Evolutionary conservation across 2,329 filamentous ascomycete genomes (phyloP).

Genomic region (Talaromyces sp.): DNA sequence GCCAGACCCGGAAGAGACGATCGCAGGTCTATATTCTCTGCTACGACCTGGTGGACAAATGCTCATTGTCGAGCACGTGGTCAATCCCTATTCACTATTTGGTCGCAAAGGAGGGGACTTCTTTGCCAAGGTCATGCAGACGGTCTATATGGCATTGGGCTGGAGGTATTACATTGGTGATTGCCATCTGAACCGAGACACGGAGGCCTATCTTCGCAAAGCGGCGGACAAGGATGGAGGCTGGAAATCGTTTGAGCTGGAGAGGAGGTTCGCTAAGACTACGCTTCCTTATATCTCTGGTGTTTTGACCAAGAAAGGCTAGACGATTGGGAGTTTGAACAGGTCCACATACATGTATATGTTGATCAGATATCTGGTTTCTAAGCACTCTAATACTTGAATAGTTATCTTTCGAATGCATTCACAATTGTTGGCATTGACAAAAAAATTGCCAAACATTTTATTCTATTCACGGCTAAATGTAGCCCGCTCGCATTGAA

Average conservation of each 20-base stretch:
- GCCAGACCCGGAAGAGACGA: slow-evolving; percentile 45
- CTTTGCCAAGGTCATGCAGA: slow-evolving; percentile 46
- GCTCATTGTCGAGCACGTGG: slow-evolving; percentile 56
- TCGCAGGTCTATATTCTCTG: slow-evolving; percentile 47
- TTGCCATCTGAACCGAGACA: slow-evolving; percentile 52
- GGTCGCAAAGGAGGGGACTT: slow-evolving; percentile 38
- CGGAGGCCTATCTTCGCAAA: slow-evolving; percentile 40
- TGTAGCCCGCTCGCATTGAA: too few relatives aligned
- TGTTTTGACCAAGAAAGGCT: slow-evolving; percentile 37
- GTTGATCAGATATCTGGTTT: not conserved
- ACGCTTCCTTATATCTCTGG: slow-evolving; percentile 42
- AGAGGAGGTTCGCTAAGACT: slow-evolving; percentile 37
- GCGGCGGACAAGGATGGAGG: slow-evolving; percentile 42
- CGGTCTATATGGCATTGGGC: slow-evolving; percentile 43
- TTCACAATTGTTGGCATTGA: not conserved
- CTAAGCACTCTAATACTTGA: not conserved
- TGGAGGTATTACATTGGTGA: slow-evolving; percentile 54
- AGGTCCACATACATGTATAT: not conserved
- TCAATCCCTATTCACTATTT: slow-evolving; percentile 48
- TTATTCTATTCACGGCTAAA: too few relatives aligned
- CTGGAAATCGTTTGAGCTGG: slow-evolving; percentile 50
- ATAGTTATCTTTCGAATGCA: not conserved
- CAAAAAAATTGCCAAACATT: too few relatives aligned
- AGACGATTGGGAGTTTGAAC: not conserved
- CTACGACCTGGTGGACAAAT: slow-evolving; percentile 55